Base-by-base conservation (phyloP, 345 rosid species). In the Xanthoceras sorbifolium region DNA sequence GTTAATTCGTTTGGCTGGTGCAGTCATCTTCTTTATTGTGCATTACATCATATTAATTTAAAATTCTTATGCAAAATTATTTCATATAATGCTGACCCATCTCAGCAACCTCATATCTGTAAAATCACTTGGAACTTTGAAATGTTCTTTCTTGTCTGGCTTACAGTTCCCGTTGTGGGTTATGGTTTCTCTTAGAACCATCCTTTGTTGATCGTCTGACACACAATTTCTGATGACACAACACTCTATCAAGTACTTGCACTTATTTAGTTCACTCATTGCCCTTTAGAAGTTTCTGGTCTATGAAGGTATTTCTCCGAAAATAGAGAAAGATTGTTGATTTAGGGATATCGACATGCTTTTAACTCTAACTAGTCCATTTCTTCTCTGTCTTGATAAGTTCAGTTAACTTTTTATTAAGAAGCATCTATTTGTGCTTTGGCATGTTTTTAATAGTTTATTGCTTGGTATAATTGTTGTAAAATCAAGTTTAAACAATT, bases 21-120 rank as follows among this genome's bases (percentile, higher is more conserved):
- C 28, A 3, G 2, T 70, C 72, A 29, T 50, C 29, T 38, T 20
- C 26, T 50, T 29, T 64, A 34, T 46, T 9, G 73, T 31, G 46
- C 63, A 29, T 23, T 50, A 52, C 34, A 25, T 67, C 18, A 2
- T 42, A 12, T 67, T 23, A 3, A 2, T 40, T 50, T n/a, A 20
- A 67, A 11, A 11, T 65, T 65, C 46, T 42, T 22, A 38, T 40
- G 54, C 31, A 23, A 42, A 69, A 71, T 71, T 31, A 32, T 71
- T n/a, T 34, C n/a, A 9, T 20, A 22, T 55, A n/a, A 48, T 52
- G 26, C 42, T 50, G 23, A 32, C 10, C 10, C 20, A 32, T 64
- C 64, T 57, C 31, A n/a, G 32, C 14, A 54, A 44, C 17, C 23
- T 14, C 64, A 54, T 71, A 55, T 71, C 10, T 71, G 29, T 11